Conservation (phyloP, 305 asterid species). For the Fraxinus xanthoxyloides region DNA sequence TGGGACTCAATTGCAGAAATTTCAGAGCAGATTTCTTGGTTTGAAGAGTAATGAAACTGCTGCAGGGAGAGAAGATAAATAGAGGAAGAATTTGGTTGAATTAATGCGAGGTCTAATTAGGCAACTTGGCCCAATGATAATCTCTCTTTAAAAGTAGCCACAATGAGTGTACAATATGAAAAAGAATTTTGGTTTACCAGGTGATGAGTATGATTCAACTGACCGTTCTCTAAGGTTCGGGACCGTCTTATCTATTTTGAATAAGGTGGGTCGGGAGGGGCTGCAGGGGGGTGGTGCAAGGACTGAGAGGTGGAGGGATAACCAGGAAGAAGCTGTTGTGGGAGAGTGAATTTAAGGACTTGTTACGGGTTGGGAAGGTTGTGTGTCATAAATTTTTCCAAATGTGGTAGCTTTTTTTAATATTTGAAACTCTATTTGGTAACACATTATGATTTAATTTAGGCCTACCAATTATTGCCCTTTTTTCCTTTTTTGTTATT, state of each 20-base stretch:
- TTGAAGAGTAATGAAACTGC: not conserved
- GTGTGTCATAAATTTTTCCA: not conserved
- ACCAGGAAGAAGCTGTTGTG: not conserved
- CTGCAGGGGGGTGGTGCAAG: not conserved
- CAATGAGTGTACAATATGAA: not conserved
- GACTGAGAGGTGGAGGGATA: not conserved
- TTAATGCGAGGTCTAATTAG: constrained; percentile 13
- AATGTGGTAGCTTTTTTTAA: constrained; percentile 7
- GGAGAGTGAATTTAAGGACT: not conserved
- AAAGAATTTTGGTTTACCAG: not conserved
- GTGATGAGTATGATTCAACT: constrained; percentile 16
- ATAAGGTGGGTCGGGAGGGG: not conserved
- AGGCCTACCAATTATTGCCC: constrained; percentile 25
- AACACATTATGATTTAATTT: constrained; percentile 30
- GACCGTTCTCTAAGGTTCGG: constrained; percentile 19
- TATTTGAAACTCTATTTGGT: constrained; percentile 1
- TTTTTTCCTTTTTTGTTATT: constrained; percentile 12
- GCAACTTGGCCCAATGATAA: constrained; percentile 22
- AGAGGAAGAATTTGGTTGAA: constrained; percentile 5
- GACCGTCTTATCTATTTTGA: not conserved
- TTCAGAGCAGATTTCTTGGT: not conserved
- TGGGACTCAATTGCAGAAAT: not conserved
- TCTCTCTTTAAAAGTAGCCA: constrained; percentile 14
- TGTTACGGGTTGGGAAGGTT: not conserved
- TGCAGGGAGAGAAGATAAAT: not conserved